These are phyloP conservation scores for Neospora caninum DNA, from an alignment of 169 alveolate genomes.

Conservation along the genomic window DNA sequence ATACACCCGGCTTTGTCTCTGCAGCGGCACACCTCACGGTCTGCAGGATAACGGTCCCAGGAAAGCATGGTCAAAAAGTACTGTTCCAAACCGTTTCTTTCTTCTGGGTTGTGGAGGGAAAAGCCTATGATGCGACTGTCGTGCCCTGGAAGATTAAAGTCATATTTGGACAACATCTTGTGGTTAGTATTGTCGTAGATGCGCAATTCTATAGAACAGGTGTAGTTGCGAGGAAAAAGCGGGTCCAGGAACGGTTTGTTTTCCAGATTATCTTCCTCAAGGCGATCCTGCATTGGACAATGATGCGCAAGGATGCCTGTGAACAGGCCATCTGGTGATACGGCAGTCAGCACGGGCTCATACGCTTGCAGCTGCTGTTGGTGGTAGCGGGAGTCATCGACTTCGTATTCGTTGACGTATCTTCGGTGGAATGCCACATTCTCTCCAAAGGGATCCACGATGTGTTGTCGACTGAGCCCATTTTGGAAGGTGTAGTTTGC, in stretches of 20 bases:
- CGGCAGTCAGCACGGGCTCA: conserved; percentile 34
- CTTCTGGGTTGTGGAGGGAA: conserved; percentile 3
- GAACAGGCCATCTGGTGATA: not conserved
- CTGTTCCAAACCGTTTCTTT: not conserved
- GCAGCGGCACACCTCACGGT: not conserved
- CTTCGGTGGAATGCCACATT: not conserved
- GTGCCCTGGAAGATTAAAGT: not conserved
- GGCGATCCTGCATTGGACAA: conserved; percentile 34
- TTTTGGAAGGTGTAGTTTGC: not conserved
- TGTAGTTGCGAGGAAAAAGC: not conserved
- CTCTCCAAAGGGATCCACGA: not conserved
- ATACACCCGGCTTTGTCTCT: not conserved
- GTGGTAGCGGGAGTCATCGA: not conserved
- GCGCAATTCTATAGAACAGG: not conserved
- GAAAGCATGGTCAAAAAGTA: not conserved
- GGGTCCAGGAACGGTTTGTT: not conserved
- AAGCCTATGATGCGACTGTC: conserved; percentile 24
- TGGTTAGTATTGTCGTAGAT: not conserved
- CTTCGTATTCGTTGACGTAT: not conserved
- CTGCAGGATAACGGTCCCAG: not conserved
- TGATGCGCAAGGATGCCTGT: not conserved
- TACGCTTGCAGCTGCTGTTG: conserved; percentile 1
- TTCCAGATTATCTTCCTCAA: conserved; percentile 22
- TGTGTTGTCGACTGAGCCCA: conserved; percentile 26
- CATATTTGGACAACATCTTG: not conserved